phyloP scores from a whole-genome alignment of 768 basidiomycete genomes.

The Collybia sordida region DNA sequence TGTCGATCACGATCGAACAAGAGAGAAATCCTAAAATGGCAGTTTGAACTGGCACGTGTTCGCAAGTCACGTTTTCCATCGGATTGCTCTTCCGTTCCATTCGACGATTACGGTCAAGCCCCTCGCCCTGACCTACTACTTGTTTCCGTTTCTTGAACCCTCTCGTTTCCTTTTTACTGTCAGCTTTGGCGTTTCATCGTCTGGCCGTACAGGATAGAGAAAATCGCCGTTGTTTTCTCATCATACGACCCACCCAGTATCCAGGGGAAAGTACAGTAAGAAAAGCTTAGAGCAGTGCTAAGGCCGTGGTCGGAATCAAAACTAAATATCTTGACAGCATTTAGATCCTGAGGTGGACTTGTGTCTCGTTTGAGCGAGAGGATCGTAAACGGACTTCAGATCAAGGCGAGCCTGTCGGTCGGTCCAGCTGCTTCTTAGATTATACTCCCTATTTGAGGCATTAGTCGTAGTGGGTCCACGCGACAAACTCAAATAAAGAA shows the following conservation, averaged over 20 bases:
- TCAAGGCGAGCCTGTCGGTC: neutral
- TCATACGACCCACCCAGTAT: too few species aligned
- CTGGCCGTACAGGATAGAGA: neutral
- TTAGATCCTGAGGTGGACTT: neutral
- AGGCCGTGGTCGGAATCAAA: neutral
- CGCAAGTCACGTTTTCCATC: too few species aligned
- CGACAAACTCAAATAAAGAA: neutral
- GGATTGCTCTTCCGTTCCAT: neutral
- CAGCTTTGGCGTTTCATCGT: neutral
- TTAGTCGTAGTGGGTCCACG: neutral
- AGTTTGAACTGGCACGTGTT: neutral
- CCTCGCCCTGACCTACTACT: too few species aligned
- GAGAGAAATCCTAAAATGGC: neutral
- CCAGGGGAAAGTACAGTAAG: too few species aligned
- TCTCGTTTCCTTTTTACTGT: neutral
- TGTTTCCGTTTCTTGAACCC: neutral
- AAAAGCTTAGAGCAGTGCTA: neutral
- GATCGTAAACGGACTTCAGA: neutral
- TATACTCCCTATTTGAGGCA: neutral
- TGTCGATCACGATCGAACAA: constrained; percentile 1
- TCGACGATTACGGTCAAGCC: neutral
- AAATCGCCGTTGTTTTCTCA: too few species aligned
- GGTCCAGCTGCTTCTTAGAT: neutral
- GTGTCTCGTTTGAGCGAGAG: neutral
- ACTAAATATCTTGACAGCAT: neutral